Evolutionary conservation across 202 grass and related monocot genomes (phyloP), one percentile per base, ranked within the genome.

Genomic region (Panicum virgatum): DNA sequence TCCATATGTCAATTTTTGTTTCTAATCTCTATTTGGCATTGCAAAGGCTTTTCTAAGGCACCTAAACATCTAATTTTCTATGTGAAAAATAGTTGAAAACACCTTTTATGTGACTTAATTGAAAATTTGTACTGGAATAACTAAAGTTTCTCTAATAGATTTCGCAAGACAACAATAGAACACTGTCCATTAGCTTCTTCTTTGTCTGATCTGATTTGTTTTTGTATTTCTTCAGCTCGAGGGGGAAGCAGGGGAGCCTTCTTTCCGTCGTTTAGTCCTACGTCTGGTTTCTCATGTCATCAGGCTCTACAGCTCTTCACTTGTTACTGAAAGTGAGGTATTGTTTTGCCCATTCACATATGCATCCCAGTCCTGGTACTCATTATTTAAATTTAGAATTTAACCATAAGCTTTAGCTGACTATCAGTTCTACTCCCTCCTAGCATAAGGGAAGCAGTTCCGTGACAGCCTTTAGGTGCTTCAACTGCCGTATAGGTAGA

Each of bases 291-390:
- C 92, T 81, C 92, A 98, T 90, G 89, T 98, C 80, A 98, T 98
- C 66, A 98, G 92, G 54, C 87, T 98, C 26, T 98, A 95, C 82
- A 91, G 92, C 75, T 88, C 87, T 89, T 98, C 90, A 52, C 96
- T 98, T 91, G 89, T 93, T 73, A 98, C 96, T 59, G 96, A 98
- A 93, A 95, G 90, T 63, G 96, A 98, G 96, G 96, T 98, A 90
- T 48, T 34, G 38, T 85, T 85, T 66, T 84, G 36, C 48, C 53
- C 72, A 56, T 57, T 72, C 82, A 80, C 63, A 51, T 75, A 26
- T 69, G n/a, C 70, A 73, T 38, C 53, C 60, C 37, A 62, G 47
- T 36, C 52, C 38, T 61, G 66, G 38, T 63, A 78, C 67, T 26
- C 43, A 37, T 37, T 57, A 25, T 38, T 59, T 79, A 72, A 38